phyloP scores from a whole-genome alignment of 2,329 filamentous ascomycete species.

The Aspergillus floridensis region DNA sequence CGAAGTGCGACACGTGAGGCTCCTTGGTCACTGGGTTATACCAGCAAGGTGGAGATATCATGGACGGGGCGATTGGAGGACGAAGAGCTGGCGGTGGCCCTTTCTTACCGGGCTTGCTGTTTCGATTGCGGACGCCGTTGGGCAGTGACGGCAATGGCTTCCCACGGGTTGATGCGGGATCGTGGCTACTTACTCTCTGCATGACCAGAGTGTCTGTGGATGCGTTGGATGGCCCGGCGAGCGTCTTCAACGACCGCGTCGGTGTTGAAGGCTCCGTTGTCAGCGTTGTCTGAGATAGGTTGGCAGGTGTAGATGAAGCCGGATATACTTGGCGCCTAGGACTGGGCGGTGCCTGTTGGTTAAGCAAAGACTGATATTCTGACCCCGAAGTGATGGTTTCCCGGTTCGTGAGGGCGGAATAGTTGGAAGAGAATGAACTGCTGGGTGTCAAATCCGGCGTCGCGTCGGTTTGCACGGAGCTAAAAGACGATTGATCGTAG shows the following conservation, averaged over 20 bases:
- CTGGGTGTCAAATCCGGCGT: conserved; percentile 40
- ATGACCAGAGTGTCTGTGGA: conserved; percentile 33
- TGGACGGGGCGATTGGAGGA: conserved; percentile 36
- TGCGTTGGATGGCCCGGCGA: conserved; percentile 18
- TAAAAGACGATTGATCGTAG: conserved; percentile 35
- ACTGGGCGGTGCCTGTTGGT: conserved; percentile 16
- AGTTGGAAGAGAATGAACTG: conserved; percentile 40
- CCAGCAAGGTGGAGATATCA: conserved; percentile 39
- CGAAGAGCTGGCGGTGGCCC: conserved; percentile 23
- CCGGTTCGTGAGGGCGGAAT: conserved; percentile 31
- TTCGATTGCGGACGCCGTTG: conserved; percentile 24
- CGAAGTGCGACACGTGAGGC: conserved; percentile 39
- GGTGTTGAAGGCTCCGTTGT: conserved; percentile 25
- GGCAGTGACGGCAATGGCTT: conserved; percentile 35
- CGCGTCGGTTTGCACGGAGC: conserved; percentile 32
- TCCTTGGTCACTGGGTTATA: conserved; percentile 41
- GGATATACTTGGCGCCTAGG: conserved; percentile 25
- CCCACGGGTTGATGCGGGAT: conserved; percentile 29
- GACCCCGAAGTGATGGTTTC: conserved; percentile 28
- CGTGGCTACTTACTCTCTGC: conserved; percentile 24
- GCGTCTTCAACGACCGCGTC: conserved; percentile 21
- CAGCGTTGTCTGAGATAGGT: conserved; percentile 20
- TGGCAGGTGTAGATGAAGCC: conserved; percentile 19
- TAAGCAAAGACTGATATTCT: conserved; percentile 29
- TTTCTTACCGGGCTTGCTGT: conserved; percentile 22